A percentile compares a stretch with the other conserved stretches of the same genome.
Evolutionary conservation across 2,329 filamentous ascomycete species (phyloP).

Genomic region (Corynespora cassiicola): DNA sequence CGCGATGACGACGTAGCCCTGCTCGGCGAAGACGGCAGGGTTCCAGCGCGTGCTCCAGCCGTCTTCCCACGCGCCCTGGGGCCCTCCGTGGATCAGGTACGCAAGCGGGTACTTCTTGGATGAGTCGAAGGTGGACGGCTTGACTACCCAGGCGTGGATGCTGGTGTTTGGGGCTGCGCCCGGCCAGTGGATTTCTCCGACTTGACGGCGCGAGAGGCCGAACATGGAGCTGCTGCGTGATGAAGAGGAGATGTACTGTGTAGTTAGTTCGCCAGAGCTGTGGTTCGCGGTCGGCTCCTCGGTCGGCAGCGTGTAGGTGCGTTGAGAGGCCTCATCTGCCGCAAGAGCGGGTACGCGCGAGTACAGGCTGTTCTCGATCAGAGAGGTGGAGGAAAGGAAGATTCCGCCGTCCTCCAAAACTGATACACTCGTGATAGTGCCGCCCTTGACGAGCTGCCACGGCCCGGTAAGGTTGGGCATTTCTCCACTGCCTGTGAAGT

Average conservation of each 20-base stretch:
- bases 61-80: conserved; percentile 78
- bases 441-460: conserved; percentile 39
- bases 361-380: conserved; percentile 76
- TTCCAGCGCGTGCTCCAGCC: conserved; percentile 87
- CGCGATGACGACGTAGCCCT: conserved; percentile 82
- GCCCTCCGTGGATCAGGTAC: conserved; percentile 83
- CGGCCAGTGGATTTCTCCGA: conserved; percentile 72
- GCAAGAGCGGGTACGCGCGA: conserved; percentile 57
- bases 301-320: conserved; percentile 24
- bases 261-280: conserved; percentile 31
- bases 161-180: conserved; percentile 66
- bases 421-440: conserved; percentile 52
- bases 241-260: conserved; percentile 64
- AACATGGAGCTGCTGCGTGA: conserved; percentile 71
- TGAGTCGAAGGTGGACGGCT: conserved; percentile 68
- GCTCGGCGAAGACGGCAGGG: conserved; percentile 82
- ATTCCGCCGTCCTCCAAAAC: conserved; percentile 60
- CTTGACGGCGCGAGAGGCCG: conserved; percentile 68
- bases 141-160: conserved; percentile 74
- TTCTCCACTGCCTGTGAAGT: conserved; percentile 45
- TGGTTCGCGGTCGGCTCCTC: conserved; percentile 25
- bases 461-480: conserved; percentile 23
- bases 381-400: conserved; percentile 71
- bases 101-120: conserved; percentile 79
- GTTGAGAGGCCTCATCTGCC: conserved; percentile 11